Conservation (phyloP, 228 moss, liverwort and hornwort species). For the Sphagnum fallax region DNA sequence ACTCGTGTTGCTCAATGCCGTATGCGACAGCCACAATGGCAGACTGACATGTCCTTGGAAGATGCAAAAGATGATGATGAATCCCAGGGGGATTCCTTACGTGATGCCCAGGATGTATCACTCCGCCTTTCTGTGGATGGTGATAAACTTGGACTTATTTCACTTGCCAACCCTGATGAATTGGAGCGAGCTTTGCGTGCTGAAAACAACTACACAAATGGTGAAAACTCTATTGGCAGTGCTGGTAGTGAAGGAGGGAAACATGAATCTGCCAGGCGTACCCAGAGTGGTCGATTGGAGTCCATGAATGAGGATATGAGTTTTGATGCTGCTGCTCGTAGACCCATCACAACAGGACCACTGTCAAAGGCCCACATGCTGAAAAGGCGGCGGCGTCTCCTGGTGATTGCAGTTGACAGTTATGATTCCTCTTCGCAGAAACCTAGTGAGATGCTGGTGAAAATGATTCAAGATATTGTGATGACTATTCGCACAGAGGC, state of each 20-base stretch:
- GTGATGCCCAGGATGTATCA: conserved; percentile 59
- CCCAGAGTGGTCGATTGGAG: conserved; percentile 26
- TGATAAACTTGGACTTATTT: conserved; percentile 21
- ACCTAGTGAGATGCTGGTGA: conserved; percentile 21
- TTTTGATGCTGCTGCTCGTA: neutral
- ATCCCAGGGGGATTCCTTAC: conserved; percentile 56
- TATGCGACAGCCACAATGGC: conserved; percentile 82
- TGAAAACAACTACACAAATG: conserved; percentile 26
- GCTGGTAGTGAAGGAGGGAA: conserved; percentile 20
- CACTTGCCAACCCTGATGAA: conserved; percentile 32
- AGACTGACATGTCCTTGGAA: conserved; percentile 24
- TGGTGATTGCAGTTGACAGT: conserved; percentile 54
- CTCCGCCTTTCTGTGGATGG: conserved; percentile 69
- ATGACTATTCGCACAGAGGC: conserved; percentile 31
- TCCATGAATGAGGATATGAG: conserved; percentile 29
- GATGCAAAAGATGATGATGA: conserved; percentile 40
- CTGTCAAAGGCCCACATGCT: conserved; percentile 20
- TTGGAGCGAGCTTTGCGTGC: conserved; percentile 35
- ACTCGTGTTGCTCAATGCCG: conserved; percentile 50
- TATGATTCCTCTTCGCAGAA: conserved; percentile 34
- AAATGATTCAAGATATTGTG: conserved; percentile 33
- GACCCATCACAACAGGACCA: conserved; percentile 15
- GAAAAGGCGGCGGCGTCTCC: conserved; percentile 44
- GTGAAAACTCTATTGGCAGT: neutral
- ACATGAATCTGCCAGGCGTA: conserved; percentile 20